Percentiles rank a stretch among this genome's conserved stretches.
Evolutionary conservation across 75 land plant species (phyloP).

Genomic region (Cunninghamia lanceolata): DNA sequence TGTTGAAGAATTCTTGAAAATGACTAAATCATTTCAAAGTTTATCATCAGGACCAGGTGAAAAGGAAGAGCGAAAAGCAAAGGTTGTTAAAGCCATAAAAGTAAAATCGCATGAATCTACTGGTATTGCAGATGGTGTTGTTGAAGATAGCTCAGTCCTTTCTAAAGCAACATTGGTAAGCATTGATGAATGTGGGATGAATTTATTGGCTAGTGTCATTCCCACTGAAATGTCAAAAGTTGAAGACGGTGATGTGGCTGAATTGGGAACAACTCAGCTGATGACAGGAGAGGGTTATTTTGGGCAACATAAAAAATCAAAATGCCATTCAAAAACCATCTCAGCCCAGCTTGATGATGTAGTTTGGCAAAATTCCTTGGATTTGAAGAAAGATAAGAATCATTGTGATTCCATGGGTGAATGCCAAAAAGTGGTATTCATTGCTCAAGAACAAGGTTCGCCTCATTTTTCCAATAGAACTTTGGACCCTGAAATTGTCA

Average conservation of each 20-base stretch:
- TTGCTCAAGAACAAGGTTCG: neutral
- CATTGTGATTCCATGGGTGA: neutral
- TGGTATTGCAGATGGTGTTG: slow-evolving; percentile 46
- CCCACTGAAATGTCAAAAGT: slow-evolving; percentile 54
- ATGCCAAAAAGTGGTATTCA: neutral
- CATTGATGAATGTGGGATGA: slow-evolving; percentile 83
- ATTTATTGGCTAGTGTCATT: slow-evolving; percentile 92
- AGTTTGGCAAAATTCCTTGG: neutral
- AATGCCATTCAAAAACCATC: neutral
- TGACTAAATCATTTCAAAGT: slow-evolving; percentile 4
- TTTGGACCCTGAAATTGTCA: neutral
- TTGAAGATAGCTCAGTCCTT: slow-evolving; percentile 51
- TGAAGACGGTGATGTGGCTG: neutral
- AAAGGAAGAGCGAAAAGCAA: neutral
- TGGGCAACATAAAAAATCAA: neutral
- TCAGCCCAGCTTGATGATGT: neutral
- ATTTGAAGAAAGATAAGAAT: neutral
- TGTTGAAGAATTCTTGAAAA: slow-evolving; percentile 15
- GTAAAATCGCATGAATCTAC: slow-evolving; percentile 22
- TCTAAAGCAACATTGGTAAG: slow-evolving; percentile 35
- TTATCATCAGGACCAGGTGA: slow-evolving; percentile 6
- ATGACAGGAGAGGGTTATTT: slow-evolving; percentile 6
- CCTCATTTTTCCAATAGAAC: neutral
- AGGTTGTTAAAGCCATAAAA: slow-evolving; percentile 5
- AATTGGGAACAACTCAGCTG: slow-evolving; percentile 1